These are phyloP conservation scores for Craterostigma plantagineum DNA, from an alignment of 257 asterid genomes.

Conservation along the genomic window DNA sequence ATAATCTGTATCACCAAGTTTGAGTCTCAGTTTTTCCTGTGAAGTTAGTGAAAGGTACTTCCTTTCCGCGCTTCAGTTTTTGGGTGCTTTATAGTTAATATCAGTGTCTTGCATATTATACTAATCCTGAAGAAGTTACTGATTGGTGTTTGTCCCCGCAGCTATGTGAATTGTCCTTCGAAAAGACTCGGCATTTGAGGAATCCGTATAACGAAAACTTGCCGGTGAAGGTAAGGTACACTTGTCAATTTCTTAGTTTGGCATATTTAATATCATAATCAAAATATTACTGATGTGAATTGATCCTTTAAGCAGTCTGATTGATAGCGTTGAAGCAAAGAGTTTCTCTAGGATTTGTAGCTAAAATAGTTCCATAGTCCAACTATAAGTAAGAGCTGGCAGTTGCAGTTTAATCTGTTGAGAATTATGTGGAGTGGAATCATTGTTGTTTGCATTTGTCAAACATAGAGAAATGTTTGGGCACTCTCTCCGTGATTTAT, in stretches of 20 bases:
- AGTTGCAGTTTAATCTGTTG: neutral
- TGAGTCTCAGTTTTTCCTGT: no score
- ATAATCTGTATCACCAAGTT: no score
- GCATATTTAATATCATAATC: neutral
- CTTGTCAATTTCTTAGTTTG: no score
- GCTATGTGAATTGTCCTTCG: slow-evolving; percentile 85
- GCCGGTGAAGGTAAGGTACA: slow-evolving; percentile 90
- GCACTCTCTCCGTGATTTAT: no score
- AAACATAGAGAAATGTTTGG: no score
- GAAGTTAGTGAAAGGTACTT: no score
- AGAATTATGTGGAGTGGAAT: no score
- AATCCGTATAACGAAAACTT: slow-evolving; percentile 75
- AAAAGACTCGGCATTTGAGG: slow-evolving; percentile 76
- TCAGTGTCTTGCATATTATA: slow-evolving; percentile 1
- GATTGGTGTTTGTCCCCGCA: slow-evolving; percentile 21
- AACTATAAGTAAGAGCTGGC: neutral
- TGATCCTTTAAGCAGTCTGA: no score
- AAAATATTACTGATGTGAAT: neutral
- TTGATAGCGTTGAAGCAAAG: neutral
- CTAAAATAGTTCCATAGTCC: neutral
- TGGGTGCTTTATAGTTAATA: neutral
- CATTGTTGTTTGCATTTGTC: no score
- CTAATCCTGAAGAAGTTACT: slow-evolving; percentile 9
- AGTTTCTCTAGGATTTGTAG: neutral
- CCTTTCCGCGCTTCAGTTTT: no score